Conservation (phyloP, 176 grass and related monocot species). For the Saccharum officinarum region DNA sequence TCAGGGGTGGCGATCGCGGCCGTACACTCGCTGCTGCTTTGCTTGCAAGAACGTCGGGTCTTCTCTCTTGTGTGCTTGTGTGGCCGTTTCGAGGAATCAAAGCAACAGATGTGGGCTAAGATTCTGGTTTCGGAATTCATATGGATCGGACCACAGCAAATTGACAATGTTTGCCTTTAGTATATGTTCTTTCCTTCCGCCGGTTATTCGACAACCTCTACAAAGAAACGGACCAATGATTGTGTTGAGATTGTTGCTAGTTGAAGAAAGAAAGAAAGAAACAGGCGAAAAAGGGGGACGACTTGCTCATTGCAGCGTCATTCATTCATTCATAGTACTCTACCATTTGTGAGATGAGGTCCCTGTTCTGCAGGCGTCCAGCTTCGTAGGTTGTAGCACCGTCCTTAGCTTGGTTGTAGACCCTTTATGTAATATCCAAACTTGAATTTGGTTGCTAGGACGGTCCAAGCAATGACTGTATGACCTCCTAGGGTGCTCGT, state of each 20-base stretch:
- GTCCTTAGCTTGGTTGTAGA: too few relatives aligned
- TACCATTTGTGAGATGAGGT: too few relatives aligned
- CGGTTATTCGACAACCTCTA: neutral
- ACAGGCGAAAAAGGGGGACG: neutral
- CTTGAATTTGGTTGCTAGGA: too few relatives aligned
- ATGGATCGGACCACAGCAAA: neutral
- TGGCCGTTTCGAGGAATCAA: neutral
- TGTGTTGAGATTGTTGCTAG: neutral
- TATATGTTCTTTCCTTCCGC: constrained; percentile 30
- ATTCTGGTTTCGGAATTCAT: neutral
- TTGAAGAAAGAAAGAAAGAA: neutral
- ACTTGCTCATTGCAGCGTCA: neutral
- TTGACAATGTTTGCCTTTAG: neutral
- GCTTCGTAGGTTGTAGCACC: too few relatives aligned
- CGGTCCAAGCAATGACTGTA: too few relatives aligned
- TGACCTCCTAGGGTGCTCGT: too few relatives aligned
- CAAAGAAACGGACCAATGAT: neutral
- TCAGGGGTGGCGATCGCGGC: neutral
- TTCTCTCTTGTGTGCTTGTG: neutral
- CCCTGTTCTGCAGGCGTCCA: too few relatives aligned
- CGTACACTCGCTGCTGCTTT: neutral
- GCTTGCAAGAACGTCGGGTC: neutral
- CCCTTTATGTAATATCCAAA: too few relatives aligned
- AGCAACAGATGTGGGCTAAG: neutral
- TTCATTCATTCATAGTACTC: too few relatives aligned